phyloP scores from a whole-genome alignment of 2,329 filamentous ascomycete species.

The Alternaria sp. region DNA sequence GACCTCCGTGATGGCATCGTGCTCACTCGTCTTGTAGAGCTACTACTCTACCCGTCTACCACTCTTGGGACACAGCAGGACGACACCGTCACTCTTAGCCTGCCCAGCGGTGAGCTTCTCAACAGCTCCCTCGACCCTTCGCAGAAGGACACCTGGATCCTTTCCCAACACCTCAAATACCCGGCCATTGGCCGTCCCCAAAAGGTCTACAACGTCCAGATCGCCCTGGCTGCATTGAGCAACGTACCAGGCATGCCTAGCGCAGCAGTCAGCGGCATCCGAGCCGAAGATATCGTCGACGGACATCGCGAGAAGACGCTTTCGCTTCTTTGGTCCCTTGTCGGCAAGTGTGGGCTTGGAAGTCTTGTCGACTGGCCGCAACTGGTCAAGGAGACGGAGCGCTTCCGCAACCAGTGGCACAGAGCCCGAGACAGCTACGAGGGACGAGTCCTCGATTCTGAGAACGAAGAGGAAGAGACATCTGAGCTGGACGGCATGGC shows the following conservation, averaged over 20 bases:
- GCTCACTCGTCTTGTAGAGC: constrained; percentile 65
- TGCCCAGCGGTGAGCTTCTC: constrained; percentile 55
- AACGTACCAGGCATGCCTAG: constrained; percentile 50
- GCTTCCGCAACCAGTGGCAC: constrained; percentile 49
- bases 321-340: constrained; percentile 64
- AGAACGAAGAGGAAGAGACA: constrained; percentile 25
- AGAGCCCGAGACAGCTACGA: constrained; percentile 33
- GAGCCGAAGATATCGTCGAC: constrained; percentile 66
- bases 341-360: constrained; percentile 62
- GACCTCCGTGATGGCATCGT: constrained; percentile 68
- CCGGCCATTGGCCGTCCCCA: constrained; percentile 62
- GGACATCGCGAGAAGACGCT: constrained; percentile 70
- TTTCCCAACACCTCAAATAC: constrained; percentile 65
- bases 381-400: constrained; percentile 58
- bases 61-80: constrained; percentile 38
- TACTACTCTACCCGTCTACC: constrained; percentile 58
- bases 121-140: constrained; percentile 43
- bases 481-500: constrained; percentile 38
- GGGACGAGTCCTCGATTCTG: constrained; percentile 43
- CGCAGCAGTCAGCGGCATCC: constrained; percentile 53
- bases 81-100: constrained; percentile 52
- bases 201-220: constrained; percentile 65
- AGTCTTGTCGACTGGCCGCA: constrained; percentile 63
- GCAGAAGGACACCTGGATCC: constrained; percentile 51
- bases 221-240: constrained; percentile 62